phyloP scores from a whole-genome alignment of 441 rosid species.

The Corymbia calophylla region DNA sequence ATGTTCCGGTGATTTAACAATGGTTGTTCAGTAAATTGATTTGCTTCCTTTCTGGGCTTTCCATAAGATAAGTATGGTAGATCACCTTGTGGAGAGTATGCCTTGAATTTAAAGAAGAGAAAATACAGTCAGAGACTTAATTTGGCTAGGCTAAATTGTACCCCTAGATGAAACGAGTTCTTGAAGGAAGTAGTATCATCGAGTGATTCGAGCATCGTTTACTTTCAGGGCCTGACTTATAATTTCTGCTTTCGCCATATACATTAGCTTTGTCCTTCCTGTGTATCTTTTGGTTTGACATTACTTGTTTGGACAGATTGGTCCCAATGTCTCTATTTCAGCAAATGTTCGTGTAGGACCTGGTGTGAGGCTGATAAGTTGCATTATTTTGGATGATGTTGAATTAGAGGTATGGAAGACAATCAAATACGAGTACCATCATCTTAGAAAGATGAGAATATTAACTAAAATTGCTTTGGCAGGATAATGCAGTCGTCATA shows the following conservation, averaged over 20 bases:
- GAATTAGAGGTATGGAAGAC: slow-evolving; percentile 40
- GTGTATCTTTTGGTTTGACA: background rate
- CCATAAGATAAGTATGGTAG: background rate
- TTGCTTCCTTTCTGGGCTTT: background rate
- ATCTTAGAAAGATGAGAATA: background rate
- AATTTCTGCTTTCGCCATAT: background rate
- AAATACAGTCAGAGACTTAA: background rate
- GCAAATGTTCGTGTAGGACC: slow-evolving; percentile 96
- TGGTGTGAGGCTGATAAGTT: slow-evolving; percentile 75
- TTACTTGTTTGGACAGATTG: slow-evolving; percentile 44
- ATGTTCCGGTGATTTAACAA: background rate
- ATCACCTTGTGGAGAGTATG: background rate
- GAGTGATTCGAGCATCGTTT: background rate
- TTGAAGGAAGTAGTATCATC: background rate
- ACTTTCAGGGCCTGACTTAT: background rate
- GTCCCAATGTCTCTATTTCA: slow-evolving; percentile 85
- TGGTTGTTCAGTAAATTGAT: background rate
- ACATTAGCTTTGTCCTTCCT: background rate
- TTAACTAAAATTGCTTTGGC: slow-evolving; percentile 1
- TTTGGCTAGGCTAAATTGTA: background rate
- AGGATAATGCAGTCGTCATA: slow-evolving; percentile 75
- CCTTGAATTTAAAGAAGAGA: background rate
- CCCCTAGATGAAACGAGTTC: background rate
- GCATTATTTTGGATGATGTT: slow-evolving; percentile 71
- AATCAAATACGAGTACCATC: background rate